Evolutionary conservation across 202 grass and related monocot species (phyloP).

Genomic region (Bolboschoenoplectus hybrid): DNA sequence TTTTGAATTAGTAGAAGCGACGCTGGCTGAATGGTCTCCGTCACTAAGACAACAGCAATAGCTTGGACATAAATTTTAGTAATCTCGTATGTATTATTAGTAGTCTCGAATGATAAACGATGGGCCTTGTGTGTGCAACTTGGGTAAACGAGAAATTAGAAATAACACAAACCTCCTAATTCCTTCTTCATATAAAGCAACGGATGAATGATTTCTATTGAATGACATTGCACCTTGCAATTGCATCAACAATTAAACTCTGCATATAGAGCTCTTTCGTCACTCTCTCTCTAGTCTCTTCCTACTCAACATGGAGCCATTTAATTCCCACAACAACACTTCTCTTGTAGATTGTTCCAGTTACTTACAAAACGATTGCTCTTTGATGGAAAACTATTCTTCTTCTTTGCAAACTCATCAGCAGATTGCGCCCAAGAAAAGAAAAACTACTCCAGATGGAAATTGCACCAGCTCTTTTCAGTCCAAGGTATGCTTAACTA

Average conservation of each 20-base stretch:
- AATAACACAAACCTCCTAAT: too few species aligned
- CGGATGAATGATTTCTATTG: too few species aligned
- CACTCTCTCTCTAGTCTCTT: not conserved
- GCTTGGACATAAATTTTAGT: too few species aligned
- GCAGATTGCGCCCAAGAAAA: conserved; percentile 22
- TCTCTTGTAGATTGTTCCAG: conserved; percentile 20
- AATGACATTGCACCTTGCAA: not conserved
- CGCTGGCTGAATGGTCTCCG: too few species aligned
- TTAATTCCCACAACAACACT: conserved; percentile 22
- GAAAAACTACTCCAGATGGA: conserved; percentile 8
- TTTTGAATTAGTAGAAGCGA: too few species aligned
- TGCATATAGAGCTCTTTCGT: not conserved
- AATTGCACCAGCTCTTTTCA: conserved; percentile 23
- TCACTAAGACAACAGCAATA: too few species aligned
- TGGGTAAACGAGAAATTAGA: too few species aligned
- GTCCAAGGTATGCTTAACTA: conserved; percentile 10
- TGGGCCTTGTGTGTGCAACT: too few species aligned
- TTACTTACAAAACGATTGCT: conserved; percentile 12
- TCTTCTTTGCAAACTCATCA: conserved; percentile 28
- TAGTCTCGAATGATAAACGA: too few species aligned
- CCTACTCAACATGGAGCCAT: conserved; percentile 34
- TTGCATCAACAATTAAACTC: not conserved
- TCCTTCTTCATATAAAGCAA: too few species aligned
- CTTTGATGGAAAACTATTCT: conserved; percentile 25
- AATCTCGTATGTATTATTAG: too few species aligned